Evolutionary conservation across 108 stramenopile species (phyloP).

Genomic region (Fragilariopsis cylindrus): DNA sequence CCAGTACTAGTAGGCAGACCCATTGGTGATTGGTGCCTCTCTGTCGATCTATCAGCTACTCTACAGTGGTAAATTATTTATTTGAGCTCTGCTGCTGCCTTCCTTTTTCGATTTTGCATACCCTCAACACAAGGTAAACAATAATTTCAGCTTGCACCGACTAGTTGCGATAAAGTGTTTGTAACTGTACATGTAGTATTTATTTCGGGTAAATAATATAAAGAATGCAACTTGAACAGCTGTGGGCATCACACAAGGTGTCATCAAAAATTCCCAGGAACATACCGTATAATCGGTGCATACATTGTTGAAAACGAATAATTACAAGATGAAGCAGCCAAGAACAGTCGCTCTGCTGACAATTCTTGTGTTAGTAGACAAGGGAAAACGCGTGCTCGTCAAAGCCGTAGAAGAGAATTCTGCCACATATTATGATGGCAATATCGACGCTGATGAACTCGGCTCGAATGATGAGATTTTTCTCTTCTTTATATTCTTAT

Average conservation of each 20-base stretch:
- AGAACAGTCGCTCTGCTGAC: background rate
- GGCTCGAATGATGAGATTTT: slow-evolving; percentile 12
- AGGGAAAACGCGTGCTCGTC: background rate
- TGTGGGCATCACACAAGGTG: background rate
- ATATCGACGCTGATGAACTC: background rate
- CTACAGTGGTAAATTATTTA: too few species aligned
- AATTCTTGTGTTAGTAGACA: background rate
- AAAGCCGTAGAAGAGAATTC: background rate
- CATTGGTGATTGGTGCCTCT: too few species aligned
- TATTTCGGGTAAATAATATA: too few species aligned
- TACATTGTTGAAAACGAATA: background rate
- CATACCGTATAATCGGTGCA: background rate
- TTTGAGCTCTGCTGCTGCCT: too few species aligned
- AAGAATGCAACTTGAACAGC: background rate
- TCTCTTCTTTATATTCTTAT: slow-evolving; percentile 20
- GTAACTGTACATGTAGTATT: too few species aligned
- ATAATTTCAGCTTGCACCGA: too few species aligned
- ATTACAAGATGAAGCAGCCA: slow-evolving; percentile 5
- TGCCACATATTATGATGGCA: background rate
- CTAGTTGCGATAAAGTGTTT: too few species aligned
- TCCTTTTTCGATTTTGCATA: too few species aligned
- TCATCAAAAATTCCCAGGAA: background rate
- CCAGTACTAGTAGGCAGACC: too few species aligned
- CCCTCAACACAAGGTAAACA: too few species aligned
- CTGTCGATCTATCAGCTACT: too few species aligned